Evolutionary conservation across 192 early-diverging fungal genomes (phyloP).

Genomic region (Umbelopsis isabellina): DNA sequence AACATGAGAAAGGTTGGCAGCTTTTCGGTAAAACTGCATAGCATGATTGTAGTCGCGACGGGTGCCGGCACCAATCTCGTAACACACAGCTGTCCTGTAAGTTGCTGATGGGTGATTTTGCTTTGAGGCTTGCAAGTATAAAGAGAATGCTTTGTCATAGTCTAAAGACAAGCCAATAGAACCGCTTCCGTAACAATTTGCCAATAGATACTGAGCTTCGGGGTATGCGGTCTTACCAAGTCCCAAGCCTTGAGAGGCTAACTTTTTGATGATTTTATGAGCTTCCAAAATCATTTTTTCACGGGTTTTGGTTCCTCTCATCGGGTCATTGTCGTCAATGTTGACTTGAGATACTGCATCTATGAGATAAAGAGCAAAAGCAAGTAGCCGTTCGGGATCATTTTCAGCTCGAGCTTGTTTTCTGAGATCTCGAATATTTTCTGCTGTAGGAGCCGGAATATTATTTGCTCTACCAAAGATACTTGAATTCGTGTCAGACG

Average conservation of each 20-base stretch:
- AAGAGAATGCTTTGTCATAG: slow-evolving; percentile 86
- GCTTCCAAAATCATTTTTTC: slow-evolving; percentile 81
- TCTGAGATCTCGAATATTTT: slow-evolving; percentile 46
- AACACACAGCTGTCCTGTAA: slow-evolving; percentile 94
- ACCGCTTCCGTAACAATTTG: slow-evolving; percentile 89
- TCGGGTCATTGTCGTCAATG: slow-evolving; percentile 67
- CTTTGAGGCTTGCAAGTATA: slow-evolving; percentile 93
- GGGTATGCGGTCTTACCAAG: slow-evolving; percentile 77
- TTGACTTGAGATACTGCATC: slow-evolving; percentile 68
- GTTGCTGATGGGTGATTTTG: slow-evolving; percentile 89
- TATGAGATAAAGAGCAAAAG: slow-evolving; percentile 88
- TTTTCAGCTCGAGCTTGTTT: slow-evolving; percentile 54
- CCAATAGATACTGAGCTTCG: slow-evolving; percentile 94
- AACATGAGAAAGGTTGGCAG: slow-evolving; percentile 86
- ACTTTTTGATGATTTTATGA: slow-evolving; percentile 86
- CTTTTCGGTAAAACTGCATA: slow-evolving; percentile 92
- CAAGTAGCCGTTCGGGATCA: slow-evolving; percentile 79
- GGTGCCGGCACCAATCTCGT: slow-evolving; percentile 93
- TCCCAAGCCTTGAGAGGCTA: slow-evolving; percentile 76
- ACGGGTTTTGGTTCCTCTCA: slow-evolving; percentile 68
- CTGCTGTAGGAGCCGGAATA: slow-evolving; percentile 40
- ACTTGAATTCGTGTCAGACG: slow-evolving; percentile 9
- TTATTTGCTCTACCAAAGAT: background rate
- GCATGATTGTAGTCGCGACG: slow-evolving; percentile 82
- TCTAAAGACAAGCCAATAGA: slow-evolving; percentile 78